Evolutionary conservation across 2,329 filamentous ascomycete genomes (phyloP).

Genomic region (Neopestalotiopsis clavispora): DNA sequence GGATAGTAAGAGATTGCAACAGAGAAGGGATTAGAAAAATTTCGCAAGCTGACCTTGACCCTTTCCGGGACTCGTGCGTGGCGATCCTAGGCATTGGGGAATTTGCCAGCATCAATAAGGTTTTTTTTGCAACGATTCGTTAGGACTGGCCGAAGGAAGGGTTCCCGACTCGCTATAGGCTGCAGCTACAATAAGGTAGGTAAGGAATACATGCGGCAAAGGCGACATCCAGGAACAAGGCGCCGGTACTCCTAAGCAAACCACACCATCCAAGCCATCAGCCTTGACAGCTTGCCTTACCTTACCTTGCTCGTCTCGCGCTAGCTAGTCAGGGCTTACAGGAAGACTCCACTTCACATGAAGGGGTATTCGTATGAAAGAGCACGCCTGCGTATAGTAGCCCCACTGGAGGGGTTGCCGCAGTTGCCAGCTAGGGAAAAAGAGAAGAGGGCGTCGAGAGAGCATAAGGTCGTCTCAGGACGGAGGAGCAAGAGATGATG

Average conservation of each 20-base stretch:
- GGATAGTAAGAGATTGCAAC: not conserved
- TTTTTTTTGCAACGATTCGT: constrained; percentile 2
- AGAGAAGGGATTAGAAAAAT: not conserved
- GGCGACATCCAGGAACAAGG: constrained; percentile 1
- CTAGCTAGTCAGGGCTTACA: constrained; percentile 17
- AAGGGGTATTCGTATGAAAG: constrained; percentile 2
- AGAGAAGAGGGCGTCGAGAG: not conserved
- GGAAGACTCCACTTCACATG: constrained; percentile 16
- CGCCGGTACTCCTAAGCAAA: not conserved
- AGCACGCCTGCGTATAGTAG: constrained; percentile 11
- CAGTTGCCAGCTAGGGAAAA: constrained; percentile 14
- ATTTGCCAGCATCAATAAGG: constrained; percentile 9
- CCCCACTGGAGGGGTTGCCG: constrained; percentile 14
- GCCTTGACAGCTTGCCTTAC: constrained; percentile 15
- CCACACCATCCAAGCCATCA: not conserved
- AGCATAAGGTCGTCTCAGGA: not conserved
- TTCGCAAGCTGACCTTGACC: not conserved
- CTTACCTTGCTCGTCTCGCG: constrained; percentile 7
- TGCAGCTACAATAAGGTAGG: not conserved
- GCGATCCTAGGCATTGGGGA: not conserved
- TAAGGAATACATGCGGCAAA: not conserved
- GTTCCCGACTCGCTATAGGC: constrained; percentile 5
- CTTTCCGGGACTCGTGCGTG: not conserved
- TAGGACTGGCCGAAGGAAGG: constrained; percentile 8
- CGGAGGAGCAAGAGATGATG: constrained; percentile 10